Evolutionary conservation across 2,329 filamentous ascomycete genomes (phyloP), one percentile per base, ranked within the genome.

Genomic region (Cladosporium sp.): DNA sequence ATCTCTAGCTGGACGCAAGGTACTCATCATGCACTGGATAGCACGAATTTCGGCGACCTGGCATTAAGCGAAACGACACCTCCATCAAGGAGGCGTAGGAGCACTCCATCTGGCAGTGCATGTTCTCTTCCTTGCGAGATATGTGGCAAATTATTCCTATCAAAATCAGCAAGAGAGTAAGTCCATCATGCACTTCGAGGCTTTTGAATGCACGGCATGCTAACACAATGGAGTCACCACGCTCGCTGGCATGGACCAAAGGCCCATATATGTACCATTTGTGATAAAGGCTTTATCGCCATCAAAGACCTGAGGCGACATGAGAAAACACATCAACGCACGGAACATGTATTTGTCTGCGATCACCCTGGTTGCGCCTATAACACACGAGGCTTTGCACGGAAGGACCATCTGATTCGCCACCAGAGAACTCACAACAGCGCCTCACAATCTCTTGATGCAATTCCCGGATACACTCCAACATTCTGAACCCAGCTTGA

Each of bases 241-340:
- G 20, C 20, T 20, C 51, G 51, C 36, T 54, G 51, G 51, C 51
- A 54, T 17, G 51, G 51, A 3, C 36, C 36, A 25, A 25, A 20
- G 11, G 25, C 28, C 20, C 34, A 42, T 2, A 17, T 54, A 19
- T 54, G 51, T 20, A 20, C 3, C 3, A 12, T 17, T 20, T 54
- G 51, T 14, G 36, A 37, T 19, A 30, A 40, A 19, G n/a, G 17
- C 19, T 54, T 54, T 37, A 36, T 54, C 17, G 37, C 51, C 5
- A 4, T 19, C 28, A 54, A 54, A 42, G 51, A 54, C 25, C 51
- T 54, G 28, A 54, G 20, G 51, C 19, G 51, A 28, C 51, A 54
- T 30, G 17, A 28, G 25, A 28, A 7, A 20, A 54, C 28, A 6
- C 51, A 54, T 20, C 12, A 19, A 20, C 20, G 12, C 6, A n/a